These are phyloP conservation scores for Trametes sp. DNA, from an alignment of 1,284 basidiomycete genomes.

Conservation along the genomic window DNA sequence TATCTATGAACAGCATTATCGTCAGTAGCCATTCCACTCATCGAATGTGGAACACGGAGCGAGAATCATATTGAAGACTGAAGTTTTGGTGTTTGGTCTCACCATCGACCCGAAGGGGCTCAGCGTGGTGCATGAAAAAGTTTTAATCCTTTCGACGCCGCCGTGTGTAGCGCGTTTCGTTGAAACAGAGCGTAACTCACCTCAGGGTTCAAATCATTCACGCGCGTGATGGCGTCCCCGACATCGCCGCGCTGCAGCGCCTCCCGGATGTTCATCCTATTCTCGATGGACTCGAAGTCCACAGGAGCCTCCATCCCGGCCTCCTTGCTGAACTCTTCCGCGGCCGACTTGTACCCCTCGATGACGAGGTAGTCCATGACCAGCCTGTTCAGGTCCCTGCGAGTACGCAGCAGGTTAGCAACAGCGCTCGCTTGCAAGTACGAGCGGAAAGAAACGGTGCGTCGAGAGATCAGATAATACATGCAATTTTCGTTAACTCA, in stretches of 20 bases:
- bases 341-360: slow-evolving; percentile 96
- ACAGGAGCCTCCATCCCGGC: slow-evolving; percentile 79
- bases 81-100: slow-evolving; percentile 82
- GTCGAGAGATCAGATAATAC: slow-evolving; percentile 76
- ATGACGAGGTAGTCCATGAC: slow-evolving; percentile 99
- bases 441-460: slow-evolving; percentile 21
- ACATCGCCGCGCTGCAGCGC: slow-evolving; percentile 95
- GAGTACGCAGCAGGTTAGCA: slow-evolving; percentile 42
- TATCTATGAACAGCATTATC: slow-evolving; percentile 64
- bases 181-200: slow-evolving; percentile 59
- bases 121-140: slow-evolving; percentile 99
- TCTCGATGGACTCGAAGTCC: slow-evolving; percentile 93
- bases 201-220: slow-evolving; percentile 97
- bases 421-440: slow-evolving; percentile 36
- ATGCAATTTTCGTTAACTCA: slow-evolving; percentile 72
- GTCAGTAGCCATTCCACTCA: slow-evolving; percentile 24
- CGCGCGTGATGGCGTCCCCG: slow-evolving; percentile 90
- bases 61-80: slow-evolving; percentile 91
- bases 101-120: slow-evolving; percentile 79
- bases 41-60: slow-evolving; percentile 30
- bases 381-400: slow-evolving; percentile 92
- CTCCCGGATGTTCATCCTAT: slow-evolving; percentile 92
- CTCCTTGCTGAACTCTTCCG: slow-evolving; percentile 92
- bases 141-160: slow-evolving; percentile 77
- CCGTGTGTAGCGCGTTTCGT: slow-evolving; percentile 1